Evolutionary conservation across 352 stramenopile genomes (phyloP), one percentile per base, ranked within the genome.

Genomic region (Phytophthora capsici): DNA sequence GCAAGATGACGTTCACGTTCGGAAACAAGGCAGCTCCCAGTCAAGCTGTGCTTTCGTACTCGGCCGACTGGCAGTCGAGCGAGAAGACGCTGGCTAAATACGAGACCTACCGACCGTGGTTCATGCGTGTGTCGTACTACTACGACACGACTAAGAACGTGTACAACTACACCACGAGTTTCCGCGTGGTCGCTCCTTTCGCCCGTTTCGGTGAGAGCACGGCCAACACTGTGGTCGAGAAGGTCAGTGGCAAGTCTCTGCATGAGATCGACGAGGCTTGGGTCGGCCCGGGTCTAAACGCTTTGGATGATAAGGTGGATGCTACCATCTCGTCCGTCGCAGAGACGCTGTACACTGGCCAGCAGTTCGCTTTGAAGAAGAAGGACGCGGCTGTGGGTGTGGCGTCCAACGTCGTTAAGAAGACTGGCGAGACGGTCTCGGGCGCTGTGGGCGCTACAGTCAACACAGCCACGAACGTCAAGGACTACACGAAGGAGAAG

Each of bases 101-200:
- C 19, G 56, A 68, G 41, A 68, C 73, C 28, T 61, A 90, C 51
- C 83, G 83, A 6, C 83, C 83, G 25, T 89, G 79, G 77, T 91
- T 89, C 57, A 84, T 84, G 69, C 80, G 83, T 26, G 78, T 68
- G 48, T 84, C 78, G 46, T 93, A 91, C 73, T 93, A 93, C 67
- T 93, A 93, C 69, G 78, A 90, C 57, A 90, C 80, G 25, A 82
- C 75, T 17, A 93, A 93, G 80, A 81, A 70, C 30, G 80, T 93
- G 50, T 93, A 93, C 75, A 73, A 81, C 66, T 93, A 93, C 74
- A 86, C 85, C 32, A 91, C 85, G 50, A 91, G 85, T 66, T 93
- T 93, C 65, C 74, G 77, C 20, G 73, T 88, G 23, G 76, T 93
- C 25, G 68, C 68, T 23, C 66, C 66, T 10, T 75, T 93, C 34